Evolutionary conservation across 163 green algal species (phyloP).

Genomic region (Volvox carteri): DNA sequence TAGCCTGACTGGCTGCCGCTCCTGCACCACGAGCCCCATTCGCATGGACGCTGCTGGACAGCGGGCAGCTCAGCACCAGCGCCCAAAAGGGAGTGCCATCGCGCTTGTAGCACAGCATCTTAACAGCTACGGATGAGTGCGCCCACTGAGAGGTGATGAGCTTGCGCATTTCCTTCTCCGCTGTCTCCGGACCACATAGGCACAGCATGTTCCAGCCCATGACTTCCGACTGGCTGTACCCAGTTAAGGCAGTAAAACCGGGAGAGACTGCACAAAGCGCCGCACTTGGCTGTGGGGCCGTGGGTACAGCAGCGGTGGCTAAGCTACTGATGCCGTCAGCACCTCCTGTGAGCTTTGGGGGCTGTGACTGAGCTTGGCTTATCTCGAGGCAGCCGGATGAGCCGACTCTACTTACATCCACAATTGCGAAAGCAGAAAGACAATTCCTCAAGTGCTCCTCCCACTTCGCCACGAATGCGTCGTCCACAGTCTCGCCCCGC

Average conservation of each 20-base stretch:
- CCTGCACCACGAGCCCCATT: slow-evolving; percentile 20
- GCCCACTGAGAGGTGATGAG: slow-evolving; percentile 51
- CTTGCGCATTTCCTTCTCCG: slow-evolving; percentile 54
- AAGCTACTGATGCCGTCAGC: not conserved
- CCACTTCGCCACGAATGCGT: slow-evolving; percentile 39
- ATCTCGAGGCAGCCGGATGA: not conserved
- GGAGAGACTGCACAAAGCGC: slow-evolving; percentile 64
- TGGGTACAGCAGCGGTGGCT: not conserved
- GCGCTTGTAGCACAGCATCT: slow-evolving; percentile 71
- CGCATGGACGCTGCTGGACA: not conserved
- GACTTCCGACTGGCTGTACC: slow-evolving; percentile 68
- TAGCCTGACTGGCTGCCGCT: not conserved
- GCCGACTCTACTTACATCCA: slow-evolving; percentile 21
- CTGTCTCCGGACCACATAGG: slow-evolving; percentile 60
- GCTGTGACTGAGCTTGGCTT: not conserved
- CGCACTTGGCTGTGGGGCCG: not conserved
- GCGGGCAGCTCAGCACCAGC: slow-evolving; percentile 63
- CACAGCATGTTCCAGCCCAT: slow-evolving; percentile 57
- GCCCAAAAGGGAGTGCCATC: slow-evolving; percentile 75
- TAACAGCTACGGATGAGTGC: slow-evolving; percentile 21
- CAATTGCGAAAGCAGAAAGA: slow-evolving; percentile 30
- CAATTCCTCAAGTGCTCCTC: slow-evolving; percentile 48
- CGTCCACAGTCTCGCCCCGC: slow-evolving; percentile 42
- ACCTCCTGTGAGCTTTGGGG: not conserved
- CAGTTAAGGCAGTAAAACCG: slow-evolving; percentile 65